A percentile compares a stretch with the other conserved stretches of the same genome.
phyloP scores from a whole-genome alignment of 305 asterid species.

The Rubia occidens region DNA sequence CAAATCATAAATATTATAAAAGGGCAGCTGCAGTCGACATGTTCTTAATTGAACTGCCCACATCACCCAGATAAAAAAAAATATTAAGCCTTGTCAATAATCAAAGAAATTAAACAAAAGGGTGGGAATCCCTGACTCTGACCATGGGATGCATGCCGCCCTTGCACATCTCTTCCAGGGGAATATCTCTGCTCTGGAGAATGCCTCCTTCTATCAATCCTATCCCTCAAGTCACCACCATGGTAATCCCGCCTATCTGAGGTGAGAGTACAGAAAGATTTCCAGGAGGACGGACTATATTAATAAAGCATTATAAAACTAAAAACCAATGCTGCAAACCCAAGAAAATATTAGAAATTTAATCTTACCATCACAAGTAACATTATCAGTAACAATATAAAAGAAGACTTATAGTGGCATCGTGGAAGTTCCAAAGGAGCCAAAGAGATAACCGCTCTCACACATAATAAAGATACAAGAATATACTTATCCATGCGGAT shows the following conservation, averaged over 20 bases:
- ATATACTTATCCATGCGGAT: constrained; percentile 32
- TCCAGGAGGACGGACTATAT: constrained; percentile 10
- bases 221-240: constrained; percentile 72
- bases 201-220: constrained; percentile 27
- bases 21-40: neutral
- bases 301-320: constrained; percentile 15
- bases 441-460: constrained; percentile 48
- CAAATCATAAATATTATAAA: neutral
- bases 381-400: constrained; percentile 44
- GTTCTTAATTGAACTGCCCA: neutral
- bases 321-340: constrained; percentile 21
- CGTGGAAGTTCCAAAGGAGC: constrained; percentile 57
- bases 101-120: too few relatives aligned
- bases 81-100: too few relatives aligned
- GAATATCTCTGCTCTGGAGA: too few relatives aligned
- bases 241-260: constrained; percentile 60
- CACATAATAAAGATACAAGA: constrained; percentile 43
- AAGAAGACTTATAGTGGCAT: constrained; percentile 54
- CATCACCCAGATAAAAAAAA: too few relatives aligned
- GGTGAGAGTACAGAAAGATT: constrained; percentile 17
- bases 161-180: too few relatives aligned
- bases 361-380: constrained; percentile 62
- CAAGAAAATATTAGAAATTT: constrained; percentile 23
- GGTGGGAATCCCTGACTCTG: too few relatives aligned
- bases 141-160: too few relatives aligned